A percentile compares a stretch with the other conserved stretches of the same genome.
Evolutionary conservation across 495 filamentous ascomycete genomes (phyloP).

Genomic region (Halenospora varia): DNA sequence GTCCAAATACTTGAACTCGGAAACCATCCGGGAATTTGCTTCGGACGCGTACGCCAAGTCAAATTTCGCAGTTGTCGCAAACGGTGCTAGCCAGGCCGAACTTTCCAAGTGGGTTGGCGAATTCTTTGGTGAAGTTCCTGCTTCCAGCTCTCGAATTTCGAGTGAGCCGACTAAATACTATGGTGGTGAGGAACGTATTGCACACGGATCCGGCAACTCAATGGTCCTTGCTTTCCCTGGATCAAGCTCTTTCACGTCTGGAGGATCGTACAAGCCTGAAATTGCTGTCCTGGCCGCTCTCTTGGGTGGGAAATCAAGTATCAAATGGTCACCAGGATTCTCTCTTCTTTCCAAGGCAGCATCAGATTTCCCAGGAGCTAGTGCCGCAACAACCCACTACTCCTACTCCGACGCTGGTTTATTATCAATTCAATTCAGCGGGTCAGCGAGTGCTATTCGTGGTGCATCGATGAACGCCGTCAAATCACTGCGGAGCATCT

Average conservation of each 20-base stretch:
- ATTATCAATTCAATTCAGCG: conserved; percentile 73
- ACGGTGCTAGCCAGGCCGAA: conserved; percentile 71
- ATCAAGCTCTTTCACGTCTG: conserved; percentile 64
- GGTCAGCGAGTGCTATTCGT: conserved; percentile 62
- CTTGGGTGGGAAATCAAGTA: conserved; percentile 81
- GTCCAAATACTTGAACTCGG: conserved; percentile 71
- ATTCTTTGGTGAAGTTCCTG: conserved; percentile 66
- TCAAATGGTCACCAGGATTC: conserved; percentile 96
- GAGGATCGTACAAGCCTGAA: conserved; percentile 80
- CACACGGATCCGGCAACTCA: conserved; percentile 66
- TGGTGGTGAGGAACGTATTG: conserved; percentile 89
- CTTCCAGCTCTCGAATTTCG: conserved; percentile 22
- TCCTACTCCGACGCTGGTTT: conserved; percentile 95
- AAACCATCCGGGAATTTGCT: conserved; percentile 67
- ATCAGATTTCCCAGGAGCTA: conserved; percentile 57
- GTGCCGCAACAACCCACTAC: conserved; percentile 64
- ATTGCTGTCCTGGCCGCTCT: conserved; percentile 82
- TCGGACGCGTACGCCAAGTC: conserved; percentile 75
- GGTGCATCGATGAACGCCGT: conserved; percentile 58
- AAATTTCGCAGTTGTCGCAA: conserved; percentile 87
- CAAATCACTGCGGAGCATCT: conserved; percentile 74
- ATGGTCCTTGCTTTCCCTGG: conserved; percentile 91
- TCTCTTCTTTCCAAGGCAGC: conserved; percentile 78
- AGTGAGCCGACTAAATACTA: conserved; percentile 70
- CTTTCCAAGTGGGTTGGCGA: conserved; percentile 88